Base-by-base conservation (phyloP, 2,329 filamentous ascomycete species). In the Ceratocystis destructans region DNA sequence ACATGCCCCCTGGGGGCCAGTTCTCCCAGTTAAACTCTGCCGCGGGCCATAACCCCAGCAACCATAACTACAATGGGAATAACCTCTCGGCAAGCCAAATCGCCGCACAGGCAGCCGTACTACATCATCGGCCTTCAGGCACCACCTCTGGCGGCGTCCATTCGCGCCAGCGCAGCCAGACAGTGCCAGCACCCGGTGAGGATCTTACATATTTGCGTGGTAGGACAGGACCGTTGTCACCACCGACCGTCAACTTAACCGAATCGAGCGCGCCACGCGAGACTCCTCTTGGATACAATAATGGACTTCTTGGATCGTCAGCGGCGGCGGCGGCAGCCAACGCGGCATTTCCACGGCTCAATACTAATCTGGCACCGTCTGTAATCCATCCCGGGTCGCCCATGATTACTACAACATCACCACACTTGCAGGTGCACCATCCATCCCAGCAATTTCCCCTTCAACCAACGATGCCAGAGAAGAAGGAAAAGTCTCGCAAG, bases 401-500 rank as follows among this genome's bases (percentile, higher is more conserved):
- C 46, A 46, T 48, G 44, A 55, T 66, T 17, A 66, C 63, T 15
- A 33, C 55, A 6, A 59, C 55, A 59, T 59, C 55, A 15, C 28
- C 80, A 0, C 80, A 81, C 69, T 75, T 74, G 6, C 84, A 76
- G 4, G 68, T 74, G 17, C 73, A 71, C 37, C 70, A 73, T 12
- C 71, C 71, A 46, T 69, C 69, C 15, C 73, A 69, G 64, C 74
- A 70, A 69, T 69, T 65, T 66, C 76, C 64, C 71, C 75, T 71
- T 69, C 69, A 70, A 64, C 69, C 79, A 1, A 85, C 88, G 70
- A 86, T 88, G 73, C 79, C 82, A 33, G 86, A 89, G 71, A 89
- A 89, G 68, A 84, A 87, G 71, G 87, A 87, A 75, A 85, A 85
- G 69, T 91, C 90, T 76, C 87, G 89, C 73, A 93, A 93, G 77